phyloP scores from a whole-genome alignment of 805 yeast species.

The Metschnikowia baotianmanensis region DNA sequence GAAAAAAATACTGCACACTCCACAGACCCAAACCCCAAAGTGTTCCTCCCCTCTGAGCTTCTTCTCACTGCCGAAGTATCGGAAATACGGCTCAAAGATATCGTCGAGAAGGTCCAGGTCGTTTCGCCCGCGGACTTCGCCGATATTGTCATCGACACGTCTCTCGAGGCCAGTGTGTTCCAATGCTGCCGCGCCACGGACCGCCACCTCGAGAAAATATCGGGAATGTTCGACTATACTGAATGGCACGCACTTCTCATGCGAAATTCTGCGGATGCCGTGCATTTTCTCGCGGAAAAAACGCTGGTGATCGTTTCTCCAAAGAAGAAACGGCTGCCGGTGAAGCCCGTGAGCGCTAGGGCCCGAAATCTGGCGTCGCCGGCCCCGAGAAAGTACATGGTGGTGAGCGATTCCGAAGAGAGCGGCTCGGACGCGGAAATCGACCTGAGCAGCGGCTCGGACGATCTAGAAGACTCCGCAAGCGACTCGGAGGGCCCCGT shows the following conservation, averaged over 20 bases:
- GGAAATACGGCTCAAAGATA: conserved; percentile 41
- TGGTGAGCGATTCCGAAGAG: background rate
- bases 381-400: background rate
- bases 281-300: conserved; percentile 12
- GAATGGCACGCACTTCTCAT: conserved; percentile 25
- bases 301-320: conserved; percentile 20
- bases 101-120: conserved; percentile 46
- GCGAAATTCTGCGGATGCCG: conserved; percentile 11
- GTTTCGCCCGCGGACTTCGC: conserved; percentile 35
- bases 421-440: background rate
- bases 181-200: conserved; percentile 45
- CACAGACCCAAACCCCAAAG: conserved; percentile 13
- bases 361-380: background rate
- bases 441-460: background rate
- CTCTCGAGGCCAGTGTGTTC: conserved; percentile 26
- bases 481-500: background rate
- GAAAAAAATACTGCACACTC: background rate
- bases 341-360: conserved; percentile 5
- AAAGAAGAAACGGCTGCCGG: conserved; percentile 5
- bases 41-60: conserved; percentile 38
- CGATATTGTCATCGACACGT: conserved; percentile 36
- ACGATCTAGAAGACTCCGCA: background rate
- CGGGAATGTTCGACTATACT: conserved; percentile 40
- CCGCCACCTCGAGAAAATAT: conserved; percentile 29
- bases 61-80: conserved; percentile 52